Evolutionary conservation across 179 eudicot genomes (phyloP), one percentile per base, ranked within the genome.

Genomic region (Patellifolia procumbens): DNA sequence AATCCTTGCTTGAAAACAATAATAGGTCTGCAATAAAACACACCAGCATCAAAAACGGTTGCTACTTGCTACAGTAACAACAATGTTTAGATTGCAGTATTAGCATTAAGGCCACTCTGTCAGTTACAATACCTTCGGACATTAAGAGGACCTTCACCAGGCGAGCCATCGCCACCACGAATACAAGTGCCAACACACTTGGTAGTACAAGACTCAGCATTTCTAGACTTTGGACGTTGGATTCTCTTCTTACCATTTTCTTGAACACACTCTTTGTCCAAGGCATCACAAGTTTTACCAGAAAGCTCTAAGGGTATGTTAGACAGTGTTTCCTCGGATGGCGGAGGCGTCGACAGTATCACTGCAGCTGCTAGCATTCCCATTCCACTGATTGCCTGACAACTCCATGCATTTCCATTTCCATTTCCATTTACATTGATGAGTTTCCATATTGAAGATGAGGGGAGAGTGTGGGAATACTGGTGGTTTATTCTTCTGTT

Each of bases 141-240:
- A 66, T 87, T 94, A 10, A 94, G 81, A 74, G 98, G 98, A 24
- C 97, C 98, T 86, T 92, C 94, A 8, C 98, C 98, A 15, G 96
- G 96, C 20, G 94, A 82, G 13, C 96, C 96, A 64, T 68, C 83
- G 2, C 92, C 97, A 4, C 97, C 96, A 4, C 89, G 88, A 67
- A 88, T 89, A 76, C 97, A 94, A 82, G 98, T 94, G 31, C 88
- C 83, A 24, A 86, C 87, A 52, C 98, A 94, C 75, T 94, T 92
- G 26, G 80, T 82, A 12, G 94, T 90, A 80, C 98, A 94, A 11
- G 81, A 68, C 82, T 94, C 98, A 0, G 98, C 97, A 77, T 84
- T 85, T 74, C 88, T 89, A 1, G 98, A 92, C 76, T 92, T 94
- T 19, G 98, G 98, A n/a, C 87, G 76, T 56, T 94, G 98, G 20